Conservation (phyloP, 2,329 filamentous ascomycete genomes). For the Zymoseptoria passerinii region DNA sequence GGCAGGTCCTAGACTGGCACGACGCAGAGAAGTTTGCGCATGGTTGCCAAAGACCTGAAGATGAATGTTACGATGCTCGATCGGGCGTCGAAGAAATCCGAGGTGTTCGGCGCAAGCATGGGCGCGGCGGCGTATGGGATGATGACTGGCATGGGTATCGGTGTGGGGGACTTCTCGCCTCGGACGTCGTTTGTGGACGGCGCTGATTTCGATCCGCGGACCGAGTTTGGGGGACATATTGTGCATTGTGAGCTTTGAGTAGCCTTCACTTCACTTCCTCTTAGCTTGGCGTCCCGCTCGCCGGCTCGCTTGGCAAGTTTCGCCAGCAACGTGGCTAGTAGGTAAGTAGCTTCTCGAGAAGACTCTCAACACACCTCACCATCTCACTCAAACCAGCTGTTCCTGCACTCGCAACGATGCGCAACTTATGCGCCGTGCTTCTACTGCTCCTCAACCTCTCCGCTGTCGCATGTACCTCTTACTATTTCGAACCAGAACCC, state of each 20-base stretch:
- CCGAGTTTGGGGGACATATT: too few relatives aligned
- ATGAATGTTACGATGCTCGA: neutral
- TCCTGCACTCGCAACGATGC: neutral
- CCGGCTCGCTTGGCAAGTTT: too few relatives aligned
- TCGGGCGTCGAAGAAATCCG: neutral
- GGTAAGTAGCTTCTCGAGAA: too few relatives aligned
- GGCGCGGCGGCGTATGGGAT: neutral
- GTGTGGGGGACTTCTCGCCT: neutral
- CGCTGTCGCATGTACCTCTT: too few relatives aligned
- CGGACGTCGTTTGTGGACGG: neutral
- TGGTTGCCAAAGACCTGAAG: neutral
- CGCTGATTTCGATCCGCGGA: too few relatives aligned
- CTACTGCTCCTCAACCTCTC: neutral
- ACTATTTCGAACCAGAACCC: too few relatives aligned
- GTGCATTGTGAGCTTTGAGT: too few relatives aligned
- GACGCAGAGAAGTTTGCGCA: neutral
- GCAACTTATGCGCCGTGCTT: neutral
- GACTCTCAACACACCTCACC: neutral
- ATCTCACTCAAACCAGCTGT: neutral
- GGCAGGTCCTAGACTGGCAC: neutral
- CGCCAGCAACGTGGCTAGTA: too few relatives aligned
- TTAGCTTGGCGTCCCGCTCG: too few relatives aligned
- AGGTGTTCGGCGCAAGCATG: neutral
- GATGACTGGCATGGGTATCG: neutral
- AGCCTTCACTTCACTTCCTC: too few relatives aligned